phyloP scores from a whole-genome alignment of 208 protist genomes.

The Trichomonas tenax region DNA sequence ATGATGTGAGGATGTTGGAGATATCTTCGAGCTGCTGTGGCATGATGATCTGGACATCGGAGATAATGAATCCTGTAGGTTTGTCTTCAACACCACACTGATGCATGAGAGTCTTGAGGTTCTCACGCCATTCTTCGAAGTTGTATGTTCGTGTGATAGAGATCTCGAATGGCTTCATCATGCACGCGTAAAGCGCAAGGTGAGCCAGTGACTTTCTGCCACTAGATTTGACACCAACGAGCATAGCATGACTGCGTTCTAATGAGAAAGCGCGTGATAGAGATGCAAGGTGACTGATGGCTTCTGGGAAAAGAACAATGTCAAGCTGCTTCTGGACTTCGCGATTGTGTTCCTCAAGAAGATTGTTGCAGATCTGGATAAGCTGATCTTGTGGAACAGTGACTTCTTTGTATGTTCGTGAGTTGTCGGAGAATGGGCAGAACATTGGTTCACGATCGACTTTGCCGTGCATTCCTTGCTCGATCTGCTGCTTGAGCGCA shows the following conservation, averaged over 20 bases:
- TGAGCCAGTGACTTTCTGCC: conserved; percentile 80
- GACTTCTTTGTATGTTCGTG: conserved; percentile 20
- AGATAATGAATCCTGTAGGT: conserved; percentile 76
- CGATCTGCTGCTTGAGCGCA: not conserved
- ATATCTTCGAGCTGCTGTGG: conserved; percentile 85
- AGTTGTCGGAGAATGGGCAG: conserved; percentile 10
- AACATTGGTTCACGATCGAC: not conserved
- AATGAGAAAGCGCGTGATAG: conserved; percentile 80
- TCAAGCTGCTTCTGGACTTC: conserved; percentile 63
- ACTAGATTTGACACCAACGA: conserved; percentile 81
- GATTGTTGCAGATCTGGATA: conserved; percentile 42
- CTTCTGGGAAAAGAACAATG: conserved; percentile 90
- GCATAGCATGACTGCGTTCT: conserved; percentile 73
- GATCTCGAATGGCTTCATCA: conserved; percentile 22
- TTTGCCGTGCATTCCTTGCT: not conserved
- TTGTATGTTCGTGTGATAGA: conserved; percentile 45
- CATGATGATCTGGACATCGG: conserved; percentile 75
- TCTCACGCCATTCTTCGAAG: conserved; percentile 50
- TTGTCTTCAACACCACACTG: conserved; percentile 60
- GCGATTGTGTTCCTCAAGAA: conserved; percentile 70
- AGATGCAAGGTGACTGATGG: conserved; percentile 73
- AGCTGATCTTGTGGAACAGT: not conserved
- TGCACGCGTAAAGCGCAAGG: conserved; percentile 71
- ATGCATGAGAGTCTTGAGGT: conserved; percentile 43
- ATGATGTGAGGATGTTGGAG: conserved; percentile 85